Conservation (phyloP, 176 grass and related monocot genomes). For the Saccharum spontaneum region DNA sequence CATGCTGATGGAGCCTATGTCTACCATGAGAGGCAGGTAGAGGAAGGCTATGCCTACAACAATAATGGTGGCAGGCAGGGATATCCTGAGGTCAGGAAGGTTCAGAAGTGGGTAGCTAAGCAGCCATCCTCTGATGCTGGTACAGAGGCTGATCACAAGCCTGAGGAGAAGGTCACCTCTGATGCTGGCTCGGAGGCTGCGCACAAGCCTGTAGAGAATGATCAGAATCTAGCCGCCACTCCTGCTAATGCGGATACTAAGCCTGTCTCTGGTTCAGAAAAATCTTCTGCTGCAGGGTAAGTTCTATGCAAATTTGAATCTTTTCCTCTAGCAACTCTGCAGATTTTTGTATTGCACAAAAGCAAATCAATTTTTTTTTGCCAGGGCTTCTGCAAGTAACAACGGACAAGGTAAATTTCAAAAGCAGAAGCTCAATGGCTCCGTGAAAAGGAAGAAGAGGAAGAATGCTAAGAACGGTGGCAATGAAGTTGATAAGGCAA, state of each 20-base stretch:
- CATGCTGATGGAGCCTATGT: background rate
- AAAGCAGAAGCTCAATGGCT: background rate
- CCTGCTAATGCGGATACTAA: background rate
- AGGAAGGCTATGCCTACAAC: background rate
- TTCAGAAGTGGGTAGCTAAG: constrained; percentile 8
- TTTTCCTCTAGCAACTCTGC: background rate
- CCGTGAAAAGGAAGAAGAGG: constrained; percentile 31
- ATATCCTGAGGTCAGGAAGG: background rate
- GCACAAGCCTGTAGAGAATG: background rate
- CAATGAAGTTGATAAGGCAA: background rate
- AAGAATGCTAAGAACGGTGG: constrained; percentile 1
- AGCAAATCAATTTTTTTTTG: background rate
- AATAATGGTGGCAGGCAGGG: background rate
- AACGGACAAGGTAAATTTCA: background rate
- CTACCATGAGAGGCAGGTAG: background rate
- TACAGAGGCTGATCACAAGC: constrained; percentile 26
- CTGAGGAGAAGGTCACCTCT: constrained; percentile 20
- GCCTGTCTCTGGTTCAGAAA: constrained; percentile 27
- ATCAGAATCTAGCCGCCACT: background rate
- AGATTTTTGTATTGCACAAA: background rate
- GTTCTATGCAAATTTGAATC: background rate
- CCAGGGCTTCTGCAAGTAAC: constrained; percentile 6
- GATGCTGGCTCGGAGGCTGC: constrained; percentile 29
- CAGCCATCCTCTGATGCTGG: constrained; percentile 5
- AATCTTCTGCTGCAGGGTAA: background rate